Conservation (phyloP, 23 red algal genomes). For the Gracilaria domingensis region DNA sequence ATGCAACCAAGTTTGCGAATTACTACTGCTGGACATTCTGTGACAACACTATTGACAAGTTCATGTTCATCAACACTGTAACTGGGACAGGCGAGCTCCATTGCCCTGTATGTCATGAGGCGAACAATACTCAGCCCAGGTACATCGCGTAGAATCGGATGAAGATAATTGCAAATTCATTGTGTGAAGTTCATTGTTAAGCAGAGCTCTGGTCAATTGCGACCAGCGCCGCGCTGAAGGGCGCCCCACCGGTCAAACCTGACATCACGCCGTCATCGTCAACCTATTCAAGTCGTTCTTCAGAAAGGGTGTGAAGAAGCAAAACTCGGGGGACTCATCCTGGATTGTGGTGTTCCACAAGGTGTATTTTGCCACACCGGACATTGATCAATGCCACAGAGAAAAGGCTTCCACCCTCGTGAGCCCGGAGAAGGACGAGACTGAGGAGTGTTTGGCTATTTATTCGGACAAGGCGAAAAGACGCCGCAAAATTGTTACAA, state of each 20-base stretch:
- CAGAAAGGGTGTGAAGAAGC: constrained; percentile 75
- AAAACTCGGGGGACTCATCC: constrained; percentile 74
- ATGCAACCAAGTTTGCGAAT: constrained; percentile 69
- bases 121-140: constrained; percentile 95
- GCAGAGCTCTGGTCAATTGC: constrained; percentile 24
- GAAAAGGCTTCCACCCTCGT: constrained; percentile 88
- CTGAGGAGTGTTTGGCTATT: constrained; percentile 93
- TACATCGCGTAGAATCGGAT: constrained; percentile 93
- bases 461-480: constrained; percentile 83
- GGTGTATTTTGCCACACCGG: constrained; percentile 94
- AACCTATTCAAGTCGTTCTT: constrained; percentile 75
- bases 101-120: constrained; percentile 86
- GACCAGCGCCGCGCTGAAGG: constrained; percentile 12
- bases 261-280: constrained; percentile 49
- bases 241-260: constrained; percentile 31
- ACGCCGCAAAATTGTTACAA: constrained; percentile 88
- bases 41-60: constrained; percentile 82
- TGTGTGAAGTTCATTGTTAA: constrained; percentile 78
- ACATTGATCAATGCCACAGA: constrained; percentile 92
- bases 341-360: constrained; percentile 94
- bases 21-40: constrained; percentile 93
- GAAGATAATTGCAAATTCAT: constrained; percentile 95
- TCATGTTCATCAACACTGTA: constrained; percentile 63
- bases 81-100: constrained; percentile 74
- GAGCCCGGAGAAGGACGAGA: constrained; percentile 85